phyloP scores from a whole-genome alignment of 257 asterid genomes.

The Pogostemon cablin region DNA sequence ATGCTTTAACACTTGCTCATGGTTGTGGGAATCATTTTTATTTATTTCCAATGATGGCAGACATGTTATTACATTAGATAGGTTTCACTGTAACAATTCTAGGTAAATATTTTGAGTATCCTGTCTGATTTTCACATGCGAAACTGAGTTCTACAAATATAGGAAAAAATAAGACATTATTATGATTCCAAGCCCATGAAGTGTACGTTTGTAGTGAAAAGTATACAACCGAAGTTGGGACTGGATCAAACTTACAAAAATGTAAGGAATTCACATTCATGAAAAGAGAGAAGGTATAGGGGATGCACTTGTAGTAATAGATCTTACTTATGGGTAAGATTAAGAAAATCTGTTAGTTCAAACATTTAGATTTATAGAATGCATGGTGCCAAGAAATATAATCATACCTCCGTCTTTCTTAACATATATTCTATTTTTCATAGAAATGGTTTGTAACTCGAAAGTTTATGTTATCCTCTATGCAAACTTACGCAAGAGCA shows the following conservation, averaged over 20 bases:
- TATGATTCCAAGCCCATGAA: constrained; percentile 22
- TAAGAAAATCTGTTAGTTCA: not conserved
- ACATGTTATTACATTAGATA: not conserved
- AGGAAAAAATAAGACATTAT: not conserved
- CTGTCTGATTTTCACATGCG: constrained; percentile 5
- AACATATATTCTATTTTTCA: not conserved
- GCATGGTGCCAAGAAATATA: not conserved
- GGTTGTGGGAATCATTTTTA: constrained; percentile 12
- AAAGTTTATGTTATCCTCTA: not conserved
- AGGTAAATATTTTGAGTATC: not conserved
- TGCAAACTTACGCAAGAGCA: too few relatives aligned
- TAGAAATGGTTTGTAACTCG: not conserved
- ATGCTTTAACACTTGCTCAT: not conserved
- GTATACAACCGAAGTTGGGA: constrained; percentile 8
- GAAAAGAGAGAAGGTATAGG: not conserved
- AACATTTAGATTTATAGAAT: not conserved
- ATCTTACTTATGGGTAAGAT: constrained; percentile 6
- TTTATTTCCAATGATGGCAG: not conserved
- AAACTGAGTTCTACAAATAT: constrained; percentile 2
- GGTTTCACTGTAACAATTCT: not conserved
- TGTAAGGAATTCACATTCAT: not conserved
- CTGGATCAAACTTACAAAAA: not conserved
- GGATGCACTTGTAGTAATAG: not conserved
- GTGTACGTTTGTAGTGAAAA: constrained; percentile 4
- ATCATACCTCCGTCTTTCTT: not conserved